These are phyloP conservation scores for Plicaturopsis crispa DNA, from an alignment of 768 basidiomycete species.

Conservation along the genomic window DNA sequence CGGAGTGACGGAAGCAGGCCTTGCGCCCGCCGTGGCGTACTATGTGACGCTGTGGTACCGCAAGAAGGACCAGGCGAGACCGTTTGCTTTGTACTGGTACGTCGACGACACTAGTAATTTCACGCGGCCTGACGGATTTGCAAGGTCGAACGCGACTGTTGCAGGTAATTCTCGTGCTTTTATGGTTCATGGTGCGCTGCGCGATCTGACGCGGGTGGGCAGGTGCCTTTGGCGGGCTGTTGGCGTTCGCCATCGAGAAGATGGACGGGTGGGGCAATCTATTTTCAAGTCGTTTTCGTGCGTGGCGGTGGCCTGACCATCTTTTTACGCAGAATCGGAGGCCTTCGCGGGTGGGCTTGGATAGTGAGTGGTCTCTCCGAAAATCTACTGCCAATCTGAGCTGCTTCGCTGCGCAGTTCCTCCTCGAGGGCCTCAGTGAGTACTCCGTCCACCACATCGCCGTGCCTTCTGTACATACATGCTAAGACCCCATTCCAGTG, in stretches of 20 bases:
- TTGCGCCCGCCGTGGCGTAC: slow-evolving; percentile 33
- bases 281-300: background rate
- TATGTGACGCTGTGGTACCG: slow-evolving; percentile 56
- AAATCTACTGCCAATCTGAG: background rate
- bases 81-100: slow-evolving; percentile 51
- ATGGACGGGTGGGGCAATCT: slow-evolving; percentile 30
- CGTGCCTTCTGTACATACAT: background rate
- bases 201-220: slow-evolving; percentile 1
- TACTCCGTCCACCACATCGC: too few species aligned
- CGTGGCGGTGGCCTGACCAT: background rate
- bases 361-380: slow-evolving; percentile 26
- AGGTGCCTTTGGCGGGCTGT: slow-evolving; percentile 41
- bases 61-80: slow-evolving; percentile 44
- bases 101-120: slow-evolving; percentile 1
- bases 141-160: too few species aligned
- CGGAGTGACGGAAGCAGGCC: slow-evolving; percentile 40
- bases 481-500: slow-evolving; percentile 10
- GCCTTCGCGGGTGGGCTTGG: slow-evolving; percentile 38
- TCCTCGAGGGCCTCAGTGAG: slow-evolving; percentile 34
- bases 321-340: slow-evolving; percentile 11
- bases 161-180: too few species aligned
- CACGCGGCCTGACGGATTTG: background rate
- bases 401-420: slow-evolving; percentile 23
- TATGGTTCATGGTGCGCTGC: background rate
- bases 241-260: slow-evolving; percentile 36